phyloP scores from a whole-genome alignment of 140 eudicot species.

The Bidens hawaiensis region DNA sequence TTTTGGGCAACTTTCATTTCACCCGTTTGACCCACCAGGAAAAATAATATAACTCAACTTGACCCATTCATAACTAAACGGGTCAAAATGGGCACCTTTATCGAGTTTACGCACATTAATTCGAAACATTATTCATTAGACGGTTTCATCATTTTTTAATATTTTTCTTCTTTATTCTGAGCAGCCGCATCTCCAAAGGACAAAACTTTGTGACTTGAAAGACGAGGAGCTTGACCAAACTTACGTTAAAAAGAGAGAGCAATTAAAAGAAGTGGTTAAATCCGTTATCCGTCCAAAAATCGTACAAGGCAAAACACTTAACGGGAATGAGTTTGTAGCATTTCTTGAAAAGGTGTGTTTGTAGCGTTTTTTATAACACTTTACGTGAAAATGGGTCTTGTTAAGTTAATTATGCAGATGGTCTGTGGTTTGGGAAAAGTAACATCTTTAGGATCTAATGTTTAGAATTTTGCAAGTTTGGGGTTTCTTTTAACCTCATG shows the following conservation, averaged over 20 bases:
- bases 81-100: not conserved
- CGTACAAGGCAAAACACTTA: slow-evolving; percentile 81
- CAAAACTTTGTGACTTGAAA: slow-evolving; percentile 93
- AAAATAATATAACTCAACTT: not conserved
- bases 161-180: slow-evolving; percentile 7
- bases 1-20: not conserved
- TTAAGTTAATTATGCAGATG: too few species aligned
- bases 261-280: slow-evolving; percentile 64
- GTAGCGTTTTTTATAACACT: slow-evolving; percentile 16
- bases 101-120: not conserved
- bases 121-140: not conserved
- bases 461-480: too few species aligned
- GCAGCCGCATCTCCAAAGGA: slow-evolving; percentile 97
- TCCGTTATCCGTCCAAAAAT: slow-evolving; percentile 86
- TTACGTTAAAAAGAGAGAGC: slow-evolving; percentile 71
- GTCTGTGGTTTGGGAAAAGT: too few species aligned
- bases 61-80: not conserved
- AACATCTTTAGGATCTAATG: too few species aligned
- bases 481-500: not conserved
- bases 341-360: slow-evolving; percentile 92
- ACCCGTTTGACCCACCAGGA: not conserved
- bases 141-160: slow-evolving; percentile 8
- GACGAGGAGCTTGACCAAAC: slow-evolving; percentile 79
- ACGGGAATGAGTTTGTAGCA: slow-evolving; percentile 81
- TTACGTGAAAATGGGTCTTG: not conserved